A percentile compares a stretch with the other conserved stretches of the same genome.
Evolutionary conservation across 2,329 filamentous ascomycete genomes (phyloP).

Genomic region (Pezicula rhizophila): DNA sequence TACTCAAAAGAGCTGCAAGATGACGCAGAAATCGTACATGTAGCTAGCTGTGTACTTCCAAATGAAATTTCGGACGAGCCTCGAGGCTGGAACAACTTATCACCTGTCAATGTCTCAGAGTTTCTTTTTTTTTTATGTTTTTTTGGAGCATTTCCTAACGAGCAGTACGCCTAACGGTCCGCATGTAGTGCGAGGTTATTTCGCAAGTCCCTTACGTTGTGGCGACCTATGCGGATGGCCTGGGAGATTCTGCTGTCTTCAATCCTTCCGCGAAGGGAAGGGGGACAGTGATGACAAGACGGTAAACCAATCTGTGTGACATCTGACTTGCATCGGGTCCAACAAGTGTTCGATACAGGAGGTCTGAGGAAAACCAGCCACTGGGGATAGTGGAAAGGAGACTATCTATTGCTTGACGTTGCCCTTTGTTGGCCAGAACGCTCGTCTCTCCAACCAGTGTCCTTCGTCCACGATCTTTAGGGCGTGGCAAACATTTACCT

Average conservation of each 20-base stretch:
- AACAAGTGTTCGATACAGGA: not conserved
- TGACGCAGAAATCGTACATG: too few relatives aligned
- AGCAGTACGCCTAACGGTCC: slow-evolving; percentile 1
- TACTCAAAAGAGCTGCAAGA: too few relatives aligned
- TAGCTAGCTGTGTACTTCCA: not conserved
- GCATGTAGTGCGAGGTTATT: slow-evolving; percentile 1
- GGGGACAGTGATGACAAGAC: not conserved
- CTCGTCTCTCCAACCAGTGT: not conserved
- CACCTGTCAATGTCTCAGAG: not conserved
- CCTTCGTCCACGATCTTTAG: not conserved
- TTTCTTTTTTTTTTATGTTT: not conserved
- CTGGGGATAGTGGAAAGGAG: not conserved
- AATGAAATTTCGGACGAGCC: not conserved
- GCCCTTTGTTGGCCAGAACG: not conserved
- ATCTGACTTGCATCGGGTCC: not conserved
- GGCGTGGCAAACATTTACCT: not conserved
- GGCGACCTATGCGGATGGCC: not conserved
- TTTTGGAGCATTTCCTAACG: not conserved
- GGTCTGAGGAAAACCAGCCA: not conserved
- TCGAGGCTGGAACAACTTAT: not conserved
- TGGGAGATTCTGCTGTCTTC: too few relatives aligned
- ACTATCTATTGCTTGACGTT: not conserved
- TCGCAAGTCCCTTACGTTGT: slow-evolving; percentile 1
- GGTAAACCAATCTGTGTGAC: too few relatives aligned
- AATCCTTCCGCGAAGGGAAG: too few relatives aligned